phyloP scores from a whole-genome alignment of 257 asterid species.

The Leonotis leonurus region DNA sequence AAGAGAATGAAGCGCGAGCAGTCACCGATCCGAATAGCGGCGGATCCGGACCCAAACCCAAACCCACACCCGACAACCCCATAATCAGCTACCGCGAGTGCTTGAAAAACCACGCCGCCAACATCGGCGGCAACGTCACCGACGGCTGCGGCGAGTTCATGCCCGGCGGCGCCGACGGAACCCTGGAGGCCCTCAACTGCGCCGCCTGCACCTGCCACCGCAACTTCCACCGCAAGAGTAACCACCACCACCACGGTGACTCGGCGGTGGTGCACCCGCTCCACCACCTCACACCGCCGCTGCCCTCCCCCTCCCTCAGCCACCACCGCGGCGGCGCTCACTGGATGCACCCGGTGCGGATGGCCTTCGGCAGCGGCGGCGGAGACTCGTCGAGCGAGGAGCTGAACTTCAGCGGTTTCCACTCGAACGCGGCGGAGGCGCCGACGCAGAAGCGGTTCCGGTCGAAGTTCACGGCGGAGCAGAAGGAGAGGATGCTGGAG shows the following conservation, averaged over 20 bases:
- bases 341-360: conserved; percentile 65
- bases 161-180: conserved; percentile 86
- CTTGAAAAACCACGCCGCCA: conserved; percentile 86
- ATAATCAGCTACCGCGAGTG: conserved; percentile 61
- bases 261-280: conserved; percentile 42
- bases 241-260: conserved; percentile 11
- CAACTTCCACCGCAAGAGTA: conserved; percentile 74
- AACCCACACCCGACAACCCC: conserved; percentile 22
- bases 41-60: conserved; percentile 41
- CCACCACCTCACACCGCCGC: conserved; percentile 47
- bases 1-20: conserved; percentile 34
- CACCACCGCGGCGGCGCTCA: conserved; percentile 29
- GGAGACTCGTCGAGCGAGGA: conserved; percentile 81
- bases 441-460: conserved; percentile 66
- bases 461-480: conserved; percentile 69
- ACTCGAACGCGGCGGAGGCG: conserved; percentile 34
- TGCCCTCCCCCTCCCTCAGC: conserved; percentile 35
- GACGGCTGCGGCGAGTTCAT: conserved; percentile 98
- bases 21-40: conserved; percentile 29
- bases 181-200: conserved; percentile 77
- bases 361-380: conserved; percentile 42
- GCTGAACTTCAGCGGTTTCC: conserved; percentile 49
- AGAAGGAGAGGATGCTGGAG: conserved; percentile 86
- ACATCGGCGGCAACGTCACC: conserved; percentile 74
- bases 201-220: conserved; percentile 93